Evolutionary conservation across 1,284 basidiomycete species (phyloP).

Genomic region (Malassezia sympodialis): DNA sequence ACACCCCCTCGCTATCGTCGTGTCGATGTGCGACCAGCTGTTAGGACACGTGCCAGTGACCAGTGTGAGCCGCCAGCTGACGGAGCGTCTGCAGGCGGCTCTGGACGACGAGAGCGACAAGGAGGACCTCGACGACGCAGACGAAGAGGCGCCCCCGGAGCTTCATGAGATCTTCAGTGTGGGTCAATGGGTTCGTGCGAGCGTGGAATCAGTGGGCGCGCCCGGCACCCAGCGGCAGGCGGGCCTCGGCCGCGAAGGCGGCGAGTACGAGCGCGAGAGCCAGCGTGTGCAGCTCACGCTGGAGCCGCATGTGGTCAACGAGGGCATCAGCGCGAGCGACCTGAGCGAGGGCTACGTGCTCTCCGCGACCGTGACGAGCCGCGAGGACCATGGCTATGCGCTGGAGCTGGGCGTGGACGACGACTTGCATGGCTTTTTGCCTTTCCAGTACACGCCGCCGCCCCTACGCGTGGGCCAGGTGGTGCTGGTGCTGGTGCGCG

Average conservation of each 20-base stretch:
- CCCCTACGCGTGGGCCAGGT: slow-evolving; percentile 46
- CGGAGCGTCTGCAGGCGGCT: slow-evolving; percentile 53
- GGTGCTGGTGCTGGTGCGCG: slow-evolving; percentile 39
- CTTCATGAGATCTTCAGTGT: slow-evolving; percentile 61
- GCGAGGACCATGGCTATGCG: slow-evolving; percentile 90
- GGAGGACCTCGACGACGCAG: slow-evolving; percentile 46
- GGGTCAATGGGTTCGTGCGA: slow-evolving; percentile 75
- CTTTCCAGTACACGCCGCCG: slow-evolving; percentile 24
- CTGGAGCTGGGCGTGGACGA: slow-evolving; percentile 62
- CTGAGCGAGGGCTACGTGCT: slow-evolving; percentile 52
- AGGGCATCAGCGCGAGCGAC: slow-evolving; percentile 68
- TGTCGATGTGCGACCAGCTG: slow-evolving; percentile 90
- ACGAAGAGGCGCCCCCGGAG: slow-evolving; percentile 27
- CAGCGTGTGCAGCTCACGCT: slow-evolving; percentile 69
- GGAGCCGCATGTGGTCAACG: slow-evolving; percentile 73
- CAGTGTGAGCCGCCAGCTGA: slow-evolving; percentile 76
- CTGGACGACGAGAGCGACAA: slow-evolving; percentile 51
- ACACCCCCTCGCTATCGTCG: slow-evolving; percentile 76
- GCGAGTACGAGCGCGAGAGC: slow-evolving; percentile 40
- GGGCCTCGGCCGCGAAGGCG: slow-evolving; percentile 50
- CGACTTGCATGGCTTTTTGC: slow-evolving; percentile 41
- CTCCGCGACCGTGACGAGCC: slow-evolving; percentile 54
- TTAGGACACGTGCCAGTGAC: slow-evolving; percentile 91
- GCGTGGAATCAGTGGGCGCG: slow-evolving; percentile 61
- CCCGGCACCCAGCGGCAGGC: slow-evolving; percentile 56